Conservation (phyloP, 352 stramenopile species). For the Globisporangium sylvaticum region DNA sequence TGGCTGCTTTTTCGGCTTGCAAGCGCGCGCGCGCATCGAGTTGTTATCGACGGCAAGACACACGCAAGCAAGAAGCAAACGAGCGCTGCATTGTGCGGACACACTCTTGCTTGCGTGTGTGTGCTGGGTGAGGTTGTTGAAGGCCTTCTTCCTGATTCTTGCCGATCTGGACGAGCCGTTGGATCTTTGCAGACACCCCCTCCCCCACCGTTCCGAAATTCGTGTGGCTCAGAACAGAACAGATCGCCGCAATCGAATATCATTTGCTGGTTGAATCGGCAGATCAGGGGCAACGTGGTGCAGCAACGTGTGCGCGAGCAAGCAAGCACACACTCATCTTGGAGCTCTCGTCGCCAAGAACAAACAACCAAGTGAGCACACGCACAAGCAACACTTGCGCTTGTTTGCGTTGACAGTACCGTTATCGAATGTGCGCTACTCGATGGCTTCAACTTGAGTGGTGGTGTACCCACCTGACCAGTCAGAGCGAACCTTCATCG, state of each 20-base stretch:
- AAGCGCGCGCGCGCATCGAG: background rate
- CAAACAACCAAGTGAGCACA: background rate
- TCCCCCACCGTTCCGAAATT: background rate
- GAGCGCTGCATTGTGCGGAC: background rate
- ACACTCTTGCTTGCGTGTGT: background rate
- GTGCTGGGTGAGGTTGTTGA: too few relatives aligned
- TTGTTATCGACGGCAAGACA: background rate
- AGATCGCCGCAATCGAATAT: too few relatives aligned
- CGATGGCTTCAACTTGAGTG: background rate
- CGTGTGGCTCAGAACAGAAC: slow-evolving; percentile 9
- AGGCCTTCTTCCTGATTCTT: background rate
- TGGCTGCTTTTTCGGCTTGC: background rate
- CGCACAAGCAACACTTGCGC: too few relatives aligned
- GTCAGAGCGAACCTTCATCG: background rate
- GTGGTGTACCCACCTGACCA: background rate
- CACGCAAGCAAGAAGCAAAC: background rate
- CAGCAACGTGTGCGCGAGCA: too few relatives aligned
- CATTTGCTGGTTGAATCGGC: background rate
- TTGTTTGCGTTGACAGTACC: too few relatives aligned
- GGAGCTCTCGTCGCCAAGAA: background rate
- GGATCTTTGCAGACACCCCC: background rate
- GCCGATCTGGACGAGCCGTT: background rate
- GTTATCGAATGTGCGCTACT: background rate
- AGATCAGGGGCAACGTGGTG: too few relatives aligned
- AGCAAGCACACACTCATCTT: background rate